phyloP scores from a whole-genome alignment of 192 early-diverging fungal species.

The Coemansia aciculifera region DNA sequence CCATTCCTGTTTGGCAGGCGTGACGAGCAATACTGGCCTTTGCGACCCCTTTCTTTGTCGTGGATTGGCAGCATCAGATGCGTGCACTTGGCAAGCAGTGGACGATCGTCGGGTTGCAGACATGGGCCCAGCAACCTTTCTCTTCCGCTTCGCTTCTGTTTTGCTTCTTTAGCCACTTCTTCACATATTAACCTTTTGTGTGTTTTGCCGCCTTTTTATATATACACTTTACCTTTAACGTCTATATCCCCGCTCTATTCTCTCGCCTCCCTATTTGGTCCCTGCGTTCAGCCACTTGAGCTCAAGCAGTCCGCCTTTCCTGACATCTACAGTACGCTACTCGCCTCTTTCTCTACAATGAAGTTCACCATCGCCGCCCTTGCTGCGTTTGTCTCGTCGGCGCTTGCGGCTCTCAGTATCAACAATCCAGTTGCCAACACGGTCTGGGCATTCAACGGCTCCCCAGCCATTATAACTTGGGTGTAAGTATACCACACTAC shows the following conservation, averaged over 20 bases:
- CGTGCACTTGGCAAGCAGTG: not conserved
- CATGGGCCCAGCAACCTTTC: not conserved
- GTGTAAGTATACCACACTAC: slow-evolving; percentile 34
- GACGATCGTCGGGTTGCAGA: slow-evolving; percentile 9
- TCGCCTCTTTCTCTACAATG: slow-evolving; percentile 18
- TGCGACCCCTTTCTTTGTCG: slow-evolving; percentile 1
- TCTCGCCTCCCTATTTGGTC: slow-evolving; percentile 4
- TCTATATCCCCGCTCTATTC: not conserved
- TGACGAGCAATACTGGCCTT: not conserved
- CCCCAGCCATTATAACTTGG: slow-evolving; percentile 39
- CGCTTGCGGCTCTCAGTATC: slow-evolving; percentile 40
- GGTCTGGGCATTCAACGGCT: slow-evolving; percentile 26
- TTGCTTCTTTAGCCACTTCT: not conserved
- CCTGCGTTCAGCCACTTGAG: slow-evolving; percentile 3
- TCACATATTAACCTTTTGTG: not conserved
- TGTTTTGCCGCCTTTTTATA: not conserved
- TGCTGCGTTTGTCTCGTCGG: slow-evolving; percentile 34
- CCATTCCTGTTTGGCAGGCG: slow-evolving; percentile 5
- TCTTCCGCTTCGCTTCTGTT: slow-evolving; percentile 7
- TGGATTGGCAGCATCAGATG: not conserved
- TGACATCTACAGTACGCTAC: not conserved
- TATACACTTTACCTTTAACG: not conserved
- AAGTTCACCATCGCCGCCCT: slow-evolving; percentile 36
- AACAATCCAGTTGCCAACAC: slow-evolving; percentile 47
- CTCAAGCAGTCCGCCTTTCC: slow-evolving; percentile 7